phyloP scores from a whole-genome alignment of 2,329 filamentous ascomycete species.

The Monilinia polystroma region DNA sequence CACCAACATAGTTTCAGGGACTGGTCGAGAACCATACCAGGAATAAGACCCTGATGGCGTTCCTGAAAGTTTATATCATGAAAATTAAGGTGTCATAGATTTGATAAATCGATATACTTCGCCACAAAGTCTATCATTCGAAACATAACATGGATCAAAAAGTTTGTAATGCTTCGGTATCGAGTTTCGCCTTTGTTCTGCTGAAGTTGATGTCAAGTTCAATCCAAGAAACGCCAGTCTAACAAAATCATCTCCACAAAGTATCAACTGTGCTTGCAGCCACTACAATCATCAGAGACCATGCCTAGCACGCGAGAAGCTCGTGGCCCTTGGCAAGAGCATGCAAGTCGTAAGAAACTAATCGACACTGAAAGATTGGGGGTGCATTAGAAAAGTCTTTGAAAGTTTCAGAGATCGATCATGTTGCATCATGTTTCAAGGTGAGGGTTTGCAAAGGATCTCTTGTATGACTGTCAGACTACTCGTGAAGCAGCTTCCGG shows the following conservation, averaged over 20 bases:
- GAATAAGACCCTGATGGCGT: not conserved
- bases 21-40: not conserved
- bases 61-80: not conserved
- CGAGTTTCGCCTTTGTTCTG: not conserved
- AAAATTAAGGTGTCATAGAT: not conserved
- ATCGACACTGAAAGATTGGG: not conserved
- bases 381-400: not conserved
- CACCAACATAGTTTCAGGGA: not conserved
- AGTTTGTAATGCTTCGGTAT: not conserved
- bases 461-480: not conserved
- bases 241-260: not conserved
- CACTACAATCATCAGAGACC: not conserved
- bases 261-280: not conserved
- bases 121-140: not conserved
- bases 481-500: conserved; percentile 4
- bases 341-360: not conserved
- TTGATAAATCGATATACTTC: not conserved
- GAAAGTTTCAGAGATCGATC: not conserved
- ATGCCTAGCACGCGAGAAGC: conserved; percentile 1
- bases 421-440: conserved; percentile 7
- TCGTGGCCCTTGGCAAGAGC: not conserved
- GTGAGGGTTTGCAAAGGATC: conserved; percentile 14
- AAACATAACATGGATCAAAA: not conserved
- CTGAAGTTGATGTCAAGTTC: not conserved
- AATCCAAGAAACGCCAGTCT: not conserved